Conservation (phyloP, 139 green algal species). For the Deuterostichococcus epilithicus region DNA sequence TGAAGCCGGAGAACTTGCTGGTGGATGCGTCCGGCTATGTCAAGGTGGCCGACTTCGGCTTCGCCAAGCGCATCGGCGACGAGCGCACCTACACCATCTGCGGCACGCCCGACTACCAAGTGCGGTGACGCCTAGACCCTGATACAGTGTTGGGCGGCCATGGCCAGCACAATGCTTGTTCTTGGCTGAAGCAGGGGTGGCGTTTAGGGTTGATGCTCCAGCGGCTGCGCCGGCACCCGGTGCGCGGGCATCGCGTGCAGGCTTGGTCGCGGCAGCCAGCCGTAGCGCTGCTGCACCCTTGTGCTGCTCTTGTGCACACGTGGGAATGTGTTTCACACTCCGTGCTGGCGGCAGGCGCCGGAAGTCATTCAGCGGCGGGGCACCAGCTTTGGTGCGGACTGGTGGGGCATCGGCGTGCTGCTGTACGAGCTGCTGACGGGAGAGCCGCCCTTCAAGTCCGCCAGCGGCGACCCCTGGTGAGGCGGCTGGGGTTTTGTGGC, state of each 20-base stretch:
- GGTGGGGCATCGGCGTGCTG: conserved; percentile 80
- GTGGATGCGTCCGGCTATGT: conserved; percentile 73
- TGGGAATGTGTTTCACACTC: not conserved
- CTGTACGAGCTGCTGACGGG: conserved; percentile 82
- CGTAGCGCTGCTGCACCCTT: conserved; percentile 14
- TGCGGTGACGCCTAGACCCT: not conserved
- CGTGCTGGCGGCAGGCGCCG: conserved; percentile 23
- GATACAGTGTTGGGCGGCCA: too few relatives aligned
- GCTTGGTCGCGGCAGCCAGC: not conserved
- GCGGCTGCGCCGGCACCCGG: too few relatives aligned
- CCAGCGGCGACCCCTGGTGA: conserved; percentile 58
- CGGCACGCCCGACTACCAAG: conserved; percentile 83
- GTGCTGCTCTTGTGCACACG: not conserved
- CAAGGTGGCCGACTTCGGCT: conserved; percentile 83
- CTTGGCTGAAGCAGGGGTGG: too few relatives aligned
- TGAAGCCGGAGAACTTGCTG: conserved; percentile 87
- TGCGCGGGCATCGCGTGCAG: too few relatives aligned
- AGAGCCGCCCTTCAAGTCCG: conserved; percentile 72
- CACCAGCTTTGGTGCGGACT: conserved; percentile 69
- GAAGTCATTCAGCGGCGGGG: conserved; percentile 77
- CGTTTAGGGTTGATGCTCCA: too few relatives aligned
- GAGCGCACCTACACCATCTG: conserved; percentile 81
- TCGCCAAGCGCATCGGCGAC: conserved; percentile 67
- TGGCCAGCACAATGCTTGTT: too few relatives aligned
- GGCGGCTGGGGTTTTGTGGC: conserved; percentile 27